Base-by-base conservation (phyloP, 2,329 filamentous ascomycete species). In the Raffaelea ambrosiae region DNA sequence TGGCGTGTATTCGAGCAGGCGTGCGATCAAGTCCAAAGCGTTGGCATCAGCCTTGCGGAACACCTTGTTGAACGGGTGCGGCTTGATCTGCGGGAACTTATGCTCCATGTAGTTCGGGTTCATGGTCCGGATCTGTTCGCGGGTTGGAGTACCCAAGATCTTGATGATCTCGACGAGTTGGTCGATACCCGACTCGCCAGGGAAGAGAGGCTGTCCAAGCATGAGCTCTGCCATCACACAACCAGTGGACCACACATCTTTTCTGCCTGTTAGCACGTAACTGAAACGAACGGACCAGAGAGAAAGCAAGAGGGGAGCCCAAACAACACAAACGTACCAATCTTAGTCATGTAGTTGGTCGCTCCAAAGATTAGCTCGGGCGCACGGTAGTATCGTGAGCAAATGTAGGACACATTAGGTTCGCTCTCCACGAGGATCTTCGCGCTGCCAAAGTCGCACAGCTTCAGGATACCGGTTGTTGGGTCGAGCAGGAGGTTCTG, bases 61-160 rank as follows among this genome's bases (percentile, higher is more conserved):
- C 48, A 98, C 93, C 79, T 97, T 97, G 72, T 86, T 94, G 76
- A 98, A 98, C 23, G 93, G 93, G 63, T 98, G 93, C 50, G 93
- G 93, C 75, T 98, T 98, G 74, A 98, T 98, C 69, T 98, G 93
- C 43, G 93, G 93, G 70, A 98, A 98, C 73, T 97, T 97, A 74
- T 98, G 93, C 72, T 98, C 93, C 93, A 98, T 98, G 70, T 98
- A 98, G 70, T 98, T 98, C 51, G 93, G 93, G 69, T 98, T 98
- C 93, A 98, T 98, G 56, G 93, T 98, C 58, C 93, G 87, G 62
- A 98, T 98, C 69, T 98, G 93, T 66, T 98, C 93, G 55, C 93
- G 81, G 33, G 93, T 97, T 18, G 93, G 93, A 18, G 93, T 98
- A 51, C 93, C 93, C 52, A 98, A 74, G 46, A 98, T 91, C 72